Base-by-base conservation (phyloP, 2,329 filamentous ascomycete genomes). In the Magnaporthiopsis rhizophila region DNA sequence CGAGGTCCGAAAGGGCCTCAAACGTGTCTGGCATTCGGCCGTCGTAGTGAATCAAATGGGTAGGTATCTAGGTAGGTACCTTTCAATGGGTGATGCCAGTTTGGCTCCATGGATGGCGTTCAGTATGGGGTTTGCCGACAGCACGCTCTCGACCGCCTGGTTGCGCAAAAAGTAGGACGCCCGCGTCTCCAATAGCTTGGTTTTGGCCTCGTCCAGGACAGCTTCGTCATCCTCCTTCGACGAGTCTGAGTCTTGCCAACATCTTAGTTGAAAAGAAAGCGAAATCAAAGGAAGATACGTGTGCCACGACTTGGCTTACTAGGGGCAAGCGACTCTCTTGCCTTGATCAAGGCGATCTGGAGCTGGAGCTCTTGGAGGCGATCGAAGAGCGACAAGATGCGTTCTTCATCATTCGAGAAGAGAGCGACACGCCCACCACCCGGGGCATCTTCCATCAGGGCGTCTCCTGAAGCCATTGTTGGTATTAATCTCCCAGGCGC, bases 51-150 rank as follows among this genome's bases (percentile, higher is more conserved):
- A 61, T 15, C 13, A 60, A 45, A 66, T 26, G 26, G 26, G 26
- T 26, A 26, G 3, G 26, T 26, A 26, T 26, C 26, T 26, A 26
- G 26, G 26, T 26, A 26, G 74, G 56, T 80, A 91, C 90, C 86
- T 84, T 76, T 95, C 90, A 63, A 87, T 80, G 59, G 85, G 83
- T 2, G 86, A 84, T 24, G 86, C 83, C 66, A 85, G 81, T 15
- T 83, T 84, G 58, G 86, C 86, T 66, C 84, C 79, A 73, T 96
- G 90, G 56, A 94, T 86, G 8, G 91, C 89, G 71, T 90, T 91
- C 65, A 96, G 78, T 57, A 90, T 86, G 9, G 92, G 91, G 70
- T 91, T 89, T 65, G 87, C 87, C 69, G 86, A 85, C 68, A 95
- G 76, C 63, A 91, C 86, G 60, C 83, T 86, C 66, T 89, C 86